Base-by-base conservation (phyloP, 495 filamentous ascomycete species). In the Collariella sp. region DNA sequence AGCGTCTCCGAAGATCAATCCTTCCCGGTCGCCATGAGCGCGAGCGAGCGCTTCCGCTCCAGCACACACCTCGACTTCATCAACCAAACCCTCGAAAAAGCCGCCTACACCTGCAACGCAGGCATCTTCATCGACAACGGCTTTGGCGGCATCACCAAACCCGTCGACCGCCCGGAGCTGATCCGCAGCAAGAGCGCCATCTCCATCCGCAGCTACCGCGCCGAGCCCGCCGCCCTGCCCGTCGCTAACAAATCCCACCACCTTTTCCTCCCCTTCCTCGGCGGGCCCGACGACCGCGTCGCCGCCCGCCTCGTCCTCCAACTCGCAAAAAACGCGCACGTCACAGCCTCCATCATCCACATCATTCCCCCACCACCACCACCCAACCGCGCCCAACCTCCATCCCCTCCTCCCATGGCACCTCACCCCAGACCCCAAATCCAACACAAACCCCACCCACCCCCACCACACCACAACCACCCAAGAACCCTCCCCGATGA, bases 181-280 rank as follows among this genome's bases (percentile, higher is more conserved):
- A 55, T 61, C 39, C 78, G 81, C 9, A 77, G 75, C 16, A 55
- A 71, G 33, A 87, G 84, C 57, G 70, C 68, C 18, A 58, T 82
- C 12, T 87, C 83, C 26, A 67, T 84, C n/a, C 78, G 75, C 42
- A 81, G 67, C 50, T 49, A 72, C n/a, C 67, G 72, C 3, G 76
- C 49, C 16, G 49, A 77, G 50, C 51, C 65, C 40, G 69, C 72
- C 10, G 69, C 70, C 29, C 63, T 60, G 40, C 83, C 75, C 13
- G 70, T 81, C 39, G 68, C 69, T 12, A 78, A 88, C 57, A 85
- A 82, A 49, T 83, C 80, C 26, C 91, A 95, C 63, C 90, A 95
- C 58, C 75, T 98, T 57, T 89, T 94, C 61, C 73, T 95, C 47
- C 88, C 89, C 2, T 96, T 86, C 70, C 83, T 95, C 54, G 93